Evolutionary conservation across 2,329 filamentous ascomycete genomes (phyloP), one percentile per base, ranked within the genome.

Genomic region (Trichoderma harzianum): DNA sequence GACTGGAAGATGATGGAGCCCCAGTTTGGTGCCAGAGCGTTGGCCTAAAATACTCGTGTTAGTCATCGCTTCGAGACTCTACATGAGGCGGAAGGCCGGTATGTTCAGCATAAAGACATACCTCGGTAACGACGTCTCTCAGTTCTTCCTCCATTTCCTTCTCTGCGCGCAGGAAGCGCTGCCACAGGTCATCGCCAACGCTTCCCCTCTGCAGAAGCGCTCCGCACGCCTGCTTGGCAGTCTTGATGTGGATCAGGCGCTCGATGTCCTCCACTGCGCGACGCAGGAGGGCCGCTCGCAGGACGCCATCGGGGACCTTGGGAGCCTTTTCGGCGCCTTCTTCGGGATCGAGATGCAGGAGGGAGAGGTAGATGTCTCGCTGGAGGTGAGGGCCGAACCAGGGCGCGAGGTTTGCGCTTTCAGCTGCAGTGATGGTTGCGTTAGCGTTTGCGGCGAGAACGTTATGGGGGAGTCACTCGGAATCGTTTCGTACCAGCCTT

Each of bases 61-160:
- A 61, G 47, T n/a, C 7, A 5, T 47, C 36, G 14, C 61, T 10
- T 71, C 16, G 18, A 61, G 43, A 1, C 16, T 18, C 39, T 21
- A 30, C 39, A 30, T 11, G 11, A 32, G 26, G 12, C 28, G 14
- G 1, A 18, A 24, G 21, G 39, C 30, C 32, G 39, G 1, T 24
- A 63, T 58, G 32, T 26, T 18, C 5, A 28, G 14, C 16, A 62
- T 16, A 12, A 24, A 18, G 26, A 72, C 87, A 74, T 82, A 97
- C 94, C 90, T 98, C 95, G 77, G 91, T 89, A 39, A 98, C 94
- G 28, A 98, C 95, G 82, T 99, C 96, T 77, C 93, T 90, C 73
- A 99, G 86, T 83, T 99, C 96, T 76, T 94, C 93, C 84, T 99
- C 95, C 86, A 98, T 97, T 83, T 99, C 96, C 85, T 97, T 95